These are phyloP conservation scores for Saraca asoca DNA, from an alignment of 331 rosid genomes.

Conservation along the genomic window DNA sequence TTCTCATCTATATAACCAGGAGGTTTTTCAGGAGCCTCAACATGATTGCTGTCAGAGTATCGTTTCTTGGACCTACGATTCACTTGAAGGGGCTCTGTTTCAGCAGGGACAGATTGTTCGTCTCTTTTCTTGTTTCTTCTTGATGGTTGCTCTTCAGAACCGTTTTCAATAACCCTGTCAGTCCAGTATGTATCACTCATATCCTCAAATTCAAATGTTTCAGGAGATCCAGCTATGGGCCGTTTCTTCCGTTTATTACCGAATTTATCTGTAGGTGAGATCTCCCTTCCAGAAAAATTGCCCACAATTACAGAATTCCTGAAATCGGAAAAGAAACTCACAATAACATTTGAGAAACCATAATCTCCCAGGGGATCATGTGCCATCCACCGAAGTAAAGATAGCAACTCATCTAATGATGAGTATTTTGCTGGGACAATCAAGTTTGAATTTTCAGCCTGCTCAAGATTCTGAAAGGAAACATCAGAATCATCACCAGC, in stretches of 20 bases:
- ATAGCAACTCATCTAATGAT: constrained; percentile 66
- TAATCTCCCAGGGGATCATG: constrained; percentile 60
- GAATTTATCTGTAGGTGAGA: constrained; percentile 40
- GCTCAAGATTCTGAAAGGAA: constrained; percentile 50
- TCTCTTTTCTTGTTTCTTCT: constrained; percentile 58
- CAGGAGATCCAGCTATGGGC: constrained; percentile 48
- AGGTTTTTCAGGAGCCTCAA: constrained; percentile 60
- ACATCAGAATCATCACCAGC: constrained; percentile 46
- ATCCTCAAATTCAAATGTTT: constrained; percentile 91
- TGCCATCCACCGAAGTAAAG: constrained; percentile 67
- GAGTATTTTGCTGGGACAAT: constrained; percentile 54
- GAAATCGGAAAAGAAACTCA: constrained; percentile 86
- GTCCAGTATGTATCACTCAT: constrained; percentile 97
- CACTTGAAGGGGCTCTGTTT: constrained; percentile 58
- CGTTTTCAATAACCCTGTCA: constrained; percentile 86
- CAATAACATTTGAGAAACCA: constrained; percentile 43
- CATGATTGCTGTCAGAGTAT: constrained; percentile 43
- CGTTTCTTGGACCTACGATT: constrained; percentile 74
- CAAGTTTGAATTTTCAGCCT: constrained; percentile 42
- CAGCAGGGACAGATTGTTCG: constrained; percentile 45
- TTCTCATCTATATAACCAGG: constrained; percentile 64
- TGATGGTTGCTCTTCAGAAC: constrained; percentile 67
- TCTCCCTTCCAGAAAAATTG: constrained; percentile 47
- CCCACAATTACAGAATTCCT: constrained; percentile 59
- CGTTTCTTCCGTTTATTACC: constrained; percentile 64